Base-by-base conservation (phyloP, 192 early-diverging fungal genomes). In the Powellomyces hirtus region DNA sequence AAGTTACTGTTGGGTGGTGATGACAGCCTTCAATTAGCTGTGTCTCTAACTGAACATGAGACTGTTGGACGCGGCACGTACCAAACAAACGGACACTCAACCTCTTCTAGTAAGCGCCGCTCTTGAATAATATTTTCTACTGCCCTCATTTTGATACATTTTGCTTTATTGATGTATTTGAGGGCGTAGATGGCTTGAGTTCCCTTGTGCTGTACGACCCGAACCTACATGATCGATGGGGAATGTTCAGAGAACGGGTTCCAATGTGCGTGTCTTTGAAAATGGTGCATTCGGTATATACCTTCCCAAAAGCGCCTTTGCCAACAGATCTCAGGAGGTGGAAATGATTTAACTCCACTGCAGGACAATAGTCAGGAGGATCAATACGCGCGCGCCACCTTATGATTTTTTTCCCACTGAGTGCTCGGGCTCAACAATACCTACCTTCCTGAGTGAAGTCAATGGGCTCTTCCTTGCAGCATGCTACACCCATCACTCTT, bases 131-230 rank as follows among this genome's bases (percentile, higher is more conserved):
- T 91, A 72, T 98, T 95, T 36, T 93, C 84, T 5, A 95, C 84
- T 0, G 94, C 90, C 45, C 85, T 79, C 88, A 90, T 92, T 59
- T 84, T 74, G 30, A 98, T 94, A 73, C 94, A 96, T 65, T 91
- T 86, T n/a, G 77, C 83, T 81, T 98, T 98, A 83, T 91, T 94
- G 84, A 98, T 98, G 75, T 96, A 96, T 76, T 98, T 98, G 46
- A 98, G 84, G n/a, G 96, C 96, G 53, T 90, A 98, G 42, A 91
- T 81, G 53, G 84, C 77, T 63, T 89, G 85, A 0, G 89, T 85
- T 8, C 79, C 77, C 64, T 89, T 91, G 74, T 95, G 93, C 77
- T 97, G 91, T 1, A 96, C 94, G 0, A 98, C 90, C 18, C 93
- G 90, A 45, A 95, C 91, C 91, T 91, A 62, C 38, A 24, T 7